A percentile compares a stretch with the other conserved stretches of the same genome.
These are phyloP conservation scores for Cercospora berteroae DNA, from an alignment of 2,329 filamentous ascomycete species.

Conservation along the genomic window DNA sequence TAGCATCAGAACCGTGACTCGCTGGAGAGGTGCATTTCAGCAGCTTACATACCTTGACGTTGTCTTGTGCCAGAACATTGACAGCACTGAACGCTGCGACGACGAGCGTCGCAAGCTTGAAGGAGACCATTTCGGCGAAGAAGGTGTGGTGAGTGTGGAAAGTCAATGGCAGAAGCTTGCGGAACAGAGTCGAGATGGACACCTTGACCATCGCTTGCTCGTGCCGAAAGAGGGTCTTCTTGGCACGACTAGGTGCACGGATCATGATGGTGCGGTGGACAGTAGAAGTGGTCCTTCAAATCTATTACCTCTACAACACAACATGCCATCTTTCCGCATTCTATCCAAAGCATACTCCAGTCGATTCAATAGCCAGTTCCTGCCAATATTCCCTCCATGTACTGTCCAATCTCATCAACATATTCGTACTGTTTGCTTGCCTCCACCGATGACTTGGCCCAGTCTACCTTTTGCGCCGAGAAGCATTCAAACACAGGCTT, in stretches of 20 bases:
- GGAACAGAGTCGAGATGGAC: conserved; percentile 1
- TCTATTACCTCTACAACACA: neutral
- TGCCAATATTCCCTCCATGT: neutral
- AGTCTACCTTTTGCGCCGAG: neutral
- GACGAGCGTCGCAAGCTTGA: conserved; percentile 69
- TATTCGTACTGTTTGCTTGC: neutral
- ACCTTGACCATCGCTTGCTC: conserved; percentile 5
- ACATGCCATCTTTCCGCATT: too few relatives aligned
- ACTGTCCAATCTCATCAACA: conserved; percentile 5
- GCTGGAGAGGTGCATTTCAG: conserved; percentile 14
- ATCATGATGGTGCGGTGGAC: neutral
- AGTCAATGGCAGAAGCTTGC: conserved; percentile 1
- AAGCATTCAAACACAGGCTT: conserved; percentile 21
- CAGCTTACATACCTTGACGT: conserved; percentile 29
- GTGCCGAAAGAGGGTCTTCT: conserved; percentile 3
- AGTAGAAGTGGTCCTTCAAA: neutral
- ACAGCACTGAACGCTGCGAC: conserved; percentile 68
- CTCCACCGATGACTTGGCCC: neutral
- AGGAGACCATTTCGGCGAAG: conserved; percentile 61
- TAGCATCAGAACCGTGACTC: conserved; percentile 21
- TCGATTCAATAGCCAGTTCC: neutral
- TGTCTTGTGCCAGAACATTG: conserved; percentile 58
- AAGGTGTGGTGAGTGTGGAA: neutral
- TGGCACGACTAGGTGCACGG: neutral
- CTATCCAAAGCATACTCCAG: neutral